Evolutionary conservation across 2,329 filamentous ascomycete species (phyloP), one percentile per base, ranked within the genome.

Genomic region (Xylariaceae sp.): DNA sequence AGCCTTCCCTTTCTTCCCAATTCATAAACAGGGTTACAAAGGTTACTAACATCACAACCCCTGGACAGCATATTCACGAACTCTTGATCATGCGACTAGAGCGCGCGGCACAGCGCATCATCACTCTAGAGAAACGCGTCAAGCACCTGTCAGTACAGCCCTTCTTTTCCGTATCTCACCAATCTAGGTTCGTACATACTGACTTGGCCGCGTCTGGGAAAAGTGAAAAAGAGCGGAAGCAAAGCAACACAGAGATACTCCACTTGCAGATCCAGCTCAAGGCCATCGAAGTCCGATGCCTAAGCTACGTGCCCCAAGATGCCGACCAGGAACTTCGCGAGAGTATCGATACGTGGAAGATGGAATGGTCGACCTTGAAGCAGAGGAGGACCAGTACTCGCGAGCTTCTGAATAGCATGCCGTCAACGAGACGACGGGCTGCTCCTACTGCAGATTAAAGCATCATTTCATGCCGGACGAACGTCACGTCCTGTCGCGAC

Each of bases 211-310:
- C 19, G n/a, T 43, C 2, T 11, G 32, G 43, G 8, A 43, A 56
- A 56, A 84, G 77, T 61, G 82, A 81, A 64, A 72, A 78, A 39
- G 79, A 84, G 61, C 73, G 80, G 29, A 72, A 77, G 47, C 75
- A 79, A 61, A 78, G 79, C 63, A 80, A 84, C 58, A 78, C 81
- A 41, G 82, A 86, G 65, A 74, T 86, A 31, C 75, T 79, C 44
- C 81, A 81, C 65, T 75, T 84, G 42, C 79, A 81, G 54, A 80
- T 88, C 57, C 79, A 81, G 64, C 74, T 85, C 58, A 81, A 83
- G 60, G 81, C 79, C 27, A 77, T 86, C 61, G 81, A 86, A 71
- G 77, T 83, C 19, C 80, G 83, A 61, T 77, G 78, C 65, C 73
- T 72, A 37, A 67, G 68, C 58, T 73, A 75, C 56, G 67, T 77